These are phyloP conservation scores for Talaromyces amestolkiae DNA, from an alignment of 2,329 filamentous ascomycete genomes.

Conservation along the genomic window DNA sequence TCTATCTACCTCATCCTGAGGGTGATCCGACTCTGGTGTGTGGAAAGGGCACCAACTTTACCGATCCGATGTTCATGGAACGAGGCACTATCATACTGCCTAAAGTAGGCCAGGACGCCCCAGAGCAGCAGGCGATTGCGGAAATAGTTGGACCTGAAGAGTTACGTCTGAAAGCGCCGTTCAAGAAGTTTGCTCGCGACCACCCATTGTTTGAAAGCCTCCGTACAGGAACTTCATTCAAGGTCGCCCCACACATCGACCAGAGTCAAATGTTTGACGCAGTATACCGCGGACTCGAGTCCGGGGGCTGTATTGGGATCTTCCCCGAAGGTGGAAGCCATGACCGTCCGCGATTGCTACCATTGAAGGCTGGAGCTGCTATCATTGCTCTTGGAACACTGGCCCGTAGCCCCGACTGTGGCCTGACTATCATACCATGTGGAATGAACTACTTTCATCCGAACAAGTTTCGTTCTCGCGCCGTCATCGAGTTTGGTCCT, in stretches of 20 bases:
- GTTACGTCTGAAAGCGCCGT: constrained; percentile 80
- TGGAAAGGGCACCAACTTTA: constrained; percentile 79
- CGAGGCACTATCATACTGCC: constrained; percentile 86
- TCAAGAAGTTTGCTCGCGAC: constrained; percentile 64
- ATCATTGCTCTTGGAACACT: constrained; percentile 95
- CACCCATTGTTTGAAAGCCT: constrained; percentile 52
- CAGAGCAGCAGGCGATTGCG: constrained; percentile 77
- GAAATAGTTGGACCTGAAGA: constrained; percentile 78
- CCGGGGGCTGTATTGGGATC: constrained; percentile 88
- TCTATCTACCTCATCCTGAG: constrained; percentile 86
- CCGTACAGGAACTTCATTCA: constrained; percentile 71
- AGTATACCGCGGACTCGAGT: constrained; percentile 77
- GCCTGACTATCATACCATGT: constrained; percentile 88
- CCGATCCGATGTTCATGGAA: constrained; percentile 65
- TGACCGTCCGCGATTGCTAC: constrained; percentile 85
- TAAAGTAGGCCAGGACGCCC: constrained; percentile 70
- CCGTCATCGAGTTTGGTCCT: constrained; percentile 89
- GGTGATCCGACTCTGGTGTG: constrained; percentile 78
- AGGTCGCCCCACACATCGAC: constrained; percentile 87
- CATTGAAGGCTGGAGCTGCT: constrained; percentile 92
- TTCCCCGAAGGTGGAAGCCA: constrained; percentile 97
- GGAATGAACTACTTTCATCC: constrained; percentile 99
- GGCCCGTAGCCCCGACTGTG: constrained; percentile 78
- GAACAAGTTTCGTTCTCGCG: constrained; percentile 94
- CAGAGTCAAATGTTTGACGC: constrained; percentile 91